These are phyloP conservation scores for Mycena olivaceomarginata DNA, from an alignment of 768 basidiomycete species.

Conservation along the genomic window DNA sequence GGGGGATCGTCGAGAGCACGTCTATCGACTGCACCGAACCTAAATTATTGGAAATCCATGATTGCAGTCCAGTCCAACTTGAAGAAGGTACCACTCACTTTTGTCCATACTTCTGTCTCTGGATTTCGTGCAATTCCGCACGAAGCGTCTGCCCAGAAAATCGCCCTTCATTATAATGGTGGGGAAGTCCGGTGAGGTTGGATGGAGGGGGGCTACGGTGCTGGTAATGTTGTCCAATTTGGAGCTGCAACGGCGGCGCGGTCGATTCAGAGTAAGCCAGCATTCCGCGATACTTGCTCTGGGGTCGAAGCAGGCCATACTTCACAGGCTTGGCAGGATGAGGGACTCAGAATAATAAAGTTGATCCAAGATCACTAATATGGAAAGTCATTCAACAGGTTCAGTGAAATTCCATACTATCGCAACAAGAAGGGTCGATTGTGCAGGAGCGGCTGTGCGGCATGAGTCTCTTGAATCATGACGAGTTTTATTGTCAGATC, in stretches of 20 bases:
- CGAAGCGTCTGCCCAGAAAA: conserved; percentile 70
- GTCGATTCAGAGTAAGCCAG: conserved; percentile 8
- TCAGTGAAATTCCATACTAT: background rate
- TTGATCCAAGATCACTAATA: background rate
- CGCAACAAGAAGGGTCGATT: background rate
- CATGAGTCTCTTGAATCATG: no score
- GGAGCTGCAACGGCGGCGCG: conserved; percentile 9
- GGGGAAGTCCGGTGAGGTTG: conserved; percentile 58
- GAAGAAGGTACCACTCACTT: no score
- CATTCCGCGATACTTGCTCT: background rate
- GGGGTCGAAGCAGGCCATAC: background rate
- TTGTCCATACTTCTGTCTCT: no score
- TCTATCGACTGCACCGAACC: no score
- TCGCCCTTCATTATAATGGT: conserved; percentile 70
- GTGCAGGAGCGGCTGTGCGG: no score
- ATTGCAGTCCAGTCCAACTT: no score
- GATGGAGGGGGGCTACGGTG: background rate
- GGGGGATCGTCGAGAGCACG: conserved; percentile 84
- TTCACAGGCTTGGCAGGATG: background rate
- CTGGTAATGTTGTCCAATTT: background rate
- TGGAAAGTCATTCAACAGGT: background rate
- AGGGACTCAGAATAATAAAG: background rate
- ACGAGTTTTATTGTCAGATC: no score
- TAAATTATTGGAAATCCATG: no score
- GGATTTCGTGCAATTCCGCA: no score